Base-by-base conservation (phyloP, 306 rosid species). In the Prunus salicina region DNA sequence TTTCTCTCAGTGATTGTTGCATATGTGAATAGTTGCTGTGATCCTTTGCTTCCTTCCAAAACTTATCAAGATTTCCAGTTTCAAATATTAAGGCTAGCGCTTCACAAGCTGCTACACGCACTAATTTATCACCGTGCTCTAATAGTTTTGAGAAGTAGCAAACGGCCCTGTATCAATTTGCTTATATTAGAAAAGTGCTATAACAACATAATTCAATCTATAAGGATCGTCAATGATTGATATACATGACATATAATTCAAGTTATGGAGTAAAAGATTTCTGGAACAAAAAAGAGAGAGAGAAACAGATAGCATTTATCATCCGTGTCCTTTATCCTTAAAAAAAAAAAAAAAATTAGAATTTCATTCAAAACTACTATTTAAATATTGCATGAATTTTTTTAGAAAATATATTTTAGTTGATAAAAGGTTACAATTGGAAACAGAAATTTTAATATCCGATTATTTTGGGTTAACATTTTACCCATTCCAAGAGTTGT, bases 1-100 rank as follows among this genome's bases (percentile, higher is more conserved):
- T 32, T 12, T 73, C 72, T 58, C 51, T 65, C 30, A 82, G 34
- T 60, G 20, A 41, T 10, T 58, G 53, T 18, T 73, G 72, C 41
- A 47, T 15, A 47, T 58, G 43, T 25, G 83, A 45, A 67, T 60
- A 74, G 0, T 3, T 73, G 24, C 77, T 30, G 8, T 41, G 25
- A 64, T 55, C 72, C 6, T 64, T 53, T 19, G 30, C 75, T 25
- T 83, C 83, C 30, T 64, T 51, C 18, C 38, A 79, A 47, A 82
- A 80, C 73, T 85, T 82, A 8, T 85, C 72, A 3, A 82, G 64
- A 24, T 70, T 63, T 19, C 64, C 78, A 1, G 43, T 46, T n/a
- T 82, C 81, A 77, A 49, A 85, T 27, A 85, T 82, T 18, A 80
- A 32, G 73, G 82, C 82, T 53, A 85, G 57, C 28, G 82, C 89